phyloP scores from a whole-genome alignment of 2,329 filamentous ascomycete genomes.

The Madurella mycetomatis region DNA sequence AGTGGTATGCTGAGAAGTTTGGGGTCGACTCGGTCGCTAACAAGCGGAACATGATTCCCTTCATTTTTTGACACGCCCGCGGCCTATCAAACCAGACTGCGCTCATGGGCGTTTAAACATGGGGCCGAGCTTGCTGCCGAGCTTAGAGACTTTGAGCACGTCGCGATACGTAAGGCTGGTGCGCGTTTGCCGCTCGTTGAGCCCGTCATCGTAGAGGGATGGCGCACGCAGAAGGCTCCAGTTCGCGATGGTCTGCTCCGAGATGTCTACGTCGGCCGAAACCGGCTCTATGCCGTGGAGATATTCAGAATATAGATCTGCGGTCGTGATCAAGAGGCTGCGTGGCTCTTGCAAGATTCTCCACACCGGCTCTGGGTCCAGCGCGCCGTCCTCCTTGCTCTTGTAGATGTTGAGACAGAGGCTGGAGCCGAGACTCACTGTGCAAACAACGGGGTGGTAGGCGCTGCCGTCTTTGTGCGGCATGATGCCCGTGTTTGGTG shows the following conservation, averaged over 20 bases:
- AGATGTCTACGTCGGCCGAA: slow-evolving; percentile 62
- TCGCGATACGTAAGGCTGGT: slow-evolving; percentile 80
- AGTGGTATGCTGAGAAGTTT: slow-evolving; percentile 77
- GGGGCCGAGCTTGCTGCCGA: slow-evolving; percentile 60
- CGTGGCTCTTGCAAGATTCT: slow-evolving; percentile 77
- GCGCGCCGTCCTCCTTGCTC: slow-evolving; percentile 56
- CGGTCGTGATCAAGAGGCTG: slow-evolving; percentile 70
- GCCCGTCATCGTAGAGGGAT: slow-evolving; percentile 45
- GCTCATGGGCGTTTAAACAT: slow-evolving; percentile 23
- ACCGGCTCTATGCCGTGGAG: slow-evolving; percentile 71
- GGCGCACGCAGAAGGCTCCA: slow-evolving; percentile 61
- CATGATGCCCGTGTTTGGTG: slow-evolving; percentile 88
- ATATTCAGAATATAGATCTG: slow-evolving; percentile 62
- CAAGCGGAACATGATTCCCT: slow-evolving; percentile 74
- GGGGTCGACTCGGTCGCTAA: slow-evolving; percentile 57
- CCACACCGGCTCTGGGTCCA: slow-evolving; percentile 48
- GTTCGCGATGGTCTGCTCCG: slow-evolving; percentile 60
- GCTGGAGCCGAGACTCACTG: slow-evolving; percentile 75
- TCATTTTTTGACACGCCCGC: slow-evolving; percentile 50
- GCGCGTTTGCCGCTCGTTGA: slow-evolving; percentile 55
- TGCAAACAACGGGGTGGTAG: slow-evolving; percentile 85
- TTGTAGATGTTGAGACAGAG: slow-evolving; percentile 74
- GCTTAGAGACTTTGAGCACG: slow-evolving; percentile 73
- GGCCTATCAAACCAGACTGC: slow-evolving; percentile 21
- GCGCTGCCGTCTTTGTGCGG: slow-evolving; percentile 89